A percentile compares a stretch with the other conserved stretches of the same genome.
phyloP scores from a whole-genome alignment of 306 rosid genomes.

The Prunus davidiana region DNA sequence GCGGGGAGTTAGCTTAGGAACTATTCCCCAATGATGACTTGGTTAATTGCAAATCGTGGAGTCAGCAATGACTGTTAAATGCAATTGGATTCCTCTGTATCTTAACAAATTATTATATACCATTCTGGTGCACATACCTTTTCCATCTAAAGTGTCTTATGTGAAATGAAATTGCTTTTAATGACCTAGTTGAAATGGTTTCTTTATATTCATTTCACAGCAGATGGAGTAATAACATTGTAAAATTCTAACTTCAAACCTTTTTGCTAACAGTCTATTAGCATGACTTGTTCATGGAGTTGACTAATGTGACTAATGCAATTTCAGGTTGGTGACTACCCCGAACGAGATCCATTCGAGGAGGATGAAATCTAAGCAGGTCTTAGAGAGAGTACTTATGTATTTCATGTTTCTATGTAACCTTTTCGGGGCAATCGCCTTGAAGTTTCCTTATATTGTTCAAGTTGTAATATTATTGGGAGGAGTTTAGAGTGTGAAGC shows the following conservation, averaged over 20 bases:
- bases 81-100: not conserved
- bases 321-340: slow-evolving; percentile 85
- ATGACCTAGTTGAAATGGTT: not conserved
- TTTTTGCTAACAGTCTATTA: no score
- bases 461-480: not conserved
- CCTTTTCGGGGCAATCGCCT: not conserved
- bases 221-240: no score
- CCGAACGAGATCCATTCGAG: slow-evolving; percentile 86
- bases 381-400: not conserved
- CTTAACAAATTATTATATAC: not conserved
- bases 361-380: slow-evolving; percentile 72
- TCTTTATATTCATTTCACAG: not conserved
- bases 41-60: no score
- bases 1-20: no score
- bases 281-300: not conserved
- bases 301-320: not conserved
- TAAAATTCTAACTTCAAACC: no score
- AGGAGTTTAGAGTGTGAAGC: no score
- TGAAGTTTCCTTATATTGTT: not conserved
- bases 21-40: no score
- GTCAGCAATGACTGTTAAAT: no score
- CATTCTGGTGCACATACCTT: not conserved
- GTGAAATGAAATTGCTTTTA: not conserved
- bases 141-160: not conserved
- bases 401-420: not conserved